Percentiles rank a stretch among this genome's conserved stretches.
Evolutionary conservation across 2,329 filamentous ascomycete genomes (phyloP).

Genomic region (Aspergillus melleus): DNA sequence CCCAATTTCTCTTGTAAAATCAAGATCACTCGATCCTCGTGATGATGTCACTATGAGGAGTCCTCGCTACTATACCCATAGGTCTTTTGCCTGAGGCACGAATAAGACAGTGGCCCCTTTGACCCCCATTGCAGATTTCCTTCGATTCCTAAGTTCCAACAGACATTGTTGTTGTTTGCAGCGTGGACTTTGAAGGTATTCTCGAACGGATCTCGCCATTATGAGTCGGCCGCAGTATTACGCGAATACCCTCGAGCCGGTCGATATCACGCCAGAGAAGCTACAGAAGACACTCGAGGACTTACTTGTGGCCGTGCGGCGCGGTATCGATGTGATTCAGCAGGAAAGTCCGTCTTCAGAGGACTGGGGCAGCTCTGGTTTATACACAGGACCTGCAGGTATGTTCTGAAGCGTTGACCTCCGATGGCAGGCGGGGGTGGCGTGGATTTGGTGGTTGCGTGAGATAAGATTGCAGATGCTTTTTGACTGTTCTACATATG

Average conservation of each 20-base stretch:
- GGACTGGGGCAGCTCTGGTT: constrained; percentile 26
- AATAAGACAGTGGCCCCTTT: background rate
- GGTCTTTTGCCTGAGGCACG: background rate
- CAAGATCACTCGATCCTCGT: background rate
- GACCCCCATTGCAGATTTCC: background rate
- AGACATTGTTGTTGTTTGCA: background rate
- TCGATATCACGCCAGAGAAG: constrained; percentile 17
- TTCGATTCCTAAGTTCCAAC: background rate
- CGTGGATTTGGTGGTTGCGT: background rate
- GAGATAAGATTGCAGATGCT: background rate
- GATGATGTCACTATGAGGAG: background rate
- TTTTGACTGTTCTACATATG: background rate
- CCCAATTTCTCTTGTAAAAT: too few species aligned
- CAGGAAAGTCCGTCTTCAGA: constrained; percentile 22
- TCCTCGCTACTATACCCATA: background rate
- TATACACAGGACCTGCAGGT: constrained; percentile 36
- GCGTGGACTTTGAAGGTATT: background rate
- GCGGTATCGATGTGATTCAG: constrained; percentile 29
- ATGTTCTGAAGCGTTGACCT: constrained; percentile 7
- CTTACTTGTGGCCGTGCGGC: constrained; percentile 30
- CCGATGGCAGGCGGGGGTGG: background rate
- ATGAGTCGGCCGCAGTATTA: constrained; percentile 25
- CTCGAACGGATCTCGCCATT: background rate
- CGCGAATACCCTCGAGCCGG: constrained; percentile 25
- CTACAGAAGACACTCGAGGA: constrained; percentile 26